These are phyloP conservation scores for Komagataella pseudopastoris DNA, from an alignment of 805 yeast genomes.

Conservation along the genomic window DNA sequence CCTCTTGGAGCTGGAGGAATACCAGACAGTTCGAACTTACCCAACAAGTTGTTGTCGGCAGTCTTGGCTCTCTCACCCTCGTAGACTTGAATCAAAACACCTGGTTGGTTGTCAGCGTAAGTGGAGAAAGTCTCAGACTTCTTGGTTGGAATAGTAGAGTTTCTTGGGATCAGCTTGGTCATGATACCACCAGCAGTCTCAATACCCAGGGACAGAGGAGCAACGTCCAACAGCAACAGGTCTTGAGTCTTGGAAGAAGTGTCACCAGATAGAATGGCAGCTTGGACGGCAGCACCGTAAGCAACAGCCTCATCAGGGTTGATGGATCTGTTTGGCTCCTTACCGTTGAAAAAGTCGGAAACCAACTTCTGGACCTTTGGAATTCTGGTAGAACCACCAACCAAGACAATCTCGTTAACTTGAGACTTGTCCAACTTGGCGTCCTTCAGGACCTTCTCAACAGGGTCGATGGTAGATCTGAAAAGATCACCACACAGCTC, in stretches of 20 bases:
- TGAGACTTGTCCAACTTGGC: constrained; percentile 81
- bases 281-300: constrained; percentile 98
- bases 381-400: constrained; percentile 97
- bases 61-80: constrained; percentile 78
- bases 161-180: constrained; percentile 67
- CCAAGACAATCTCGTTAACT: constrained; percentile 86
- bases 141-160: constrained; percentile 65
- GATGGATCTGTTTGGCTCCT: constrained; percentile 92
- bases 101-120: constrained; percentile 77
- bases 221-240: constrained; percentile 86
- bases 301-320: constrained; percentile 99
- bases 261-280: constrained; percentile 93
- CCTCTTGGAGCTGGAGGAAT: constrained; percentile 74
- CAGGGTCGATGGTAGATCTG: constrained; percentile 91
- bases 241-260: constrained; percentile 94
- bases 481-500: constrained; percentile 88
- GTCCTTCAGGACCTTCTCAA: constrained; percentile 87
- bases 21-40: constrained; percentile 57
- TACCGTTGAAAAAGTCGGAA: constrained; percentile 93
- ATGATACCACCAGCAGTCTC: constrained; percentile 80
- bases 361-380: constrained; percentile 94
- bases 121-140: constrained; percentile 67
- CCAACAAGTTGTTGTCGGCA: constrained; percentile 64
- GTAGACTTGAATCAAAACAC: constrained; percentile 64
- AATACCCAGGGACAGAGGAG: constrained; percentile 78